phyloP scores from a whole-genome alignment of 1,284 basidiomycete species.

The Fomitopsis schrenkii region DNA sequence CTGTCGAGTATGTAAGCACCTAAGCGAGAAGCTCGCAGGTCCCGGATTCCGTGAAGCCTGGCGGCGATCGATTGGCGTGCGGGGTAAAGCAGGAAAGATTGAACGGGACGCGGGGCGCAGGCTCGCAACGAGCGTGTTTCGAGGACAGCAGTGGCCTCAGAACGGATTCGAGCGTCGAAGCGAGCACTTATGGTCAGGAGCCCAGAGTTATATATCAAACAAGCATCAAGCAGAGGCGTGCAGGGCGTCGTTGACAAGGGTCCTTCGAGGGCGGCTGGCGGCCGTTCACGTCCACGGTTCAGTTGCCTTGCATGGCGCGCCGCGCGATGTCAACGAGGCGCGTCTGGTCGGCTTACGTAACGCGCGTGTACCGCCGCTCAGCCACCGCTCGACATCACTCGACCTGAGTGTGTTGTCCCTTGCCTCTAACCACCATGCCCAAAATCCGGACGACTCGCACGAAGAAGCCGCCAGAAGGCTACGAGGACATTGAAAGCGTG shows the following conservation, averaged over 20 bases:
- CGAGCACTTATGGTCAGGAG: not conserved
- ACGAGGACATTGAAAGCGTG: conserved; percentile 89
- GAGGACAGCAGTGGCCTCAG: not conserved
- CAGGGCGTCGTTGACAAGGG: not conserved
- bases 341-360: conserved; percentile 8
- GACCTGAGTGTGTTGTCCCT: too few relatives aligned
- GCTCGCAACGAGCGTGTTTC: not conserved
- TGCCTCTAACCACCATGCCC: conserved; percentile 61
- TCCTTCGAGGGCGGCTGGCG: not conserved
- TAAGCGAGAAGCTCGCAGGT: not conserved
- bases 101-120: not conserved
- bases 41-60: not conserved
- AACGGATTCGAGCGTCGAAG: not conserved
- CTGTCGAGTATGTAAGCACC: not conserved
- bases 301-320: not conserved
- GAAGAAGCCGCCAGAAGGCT: conserved; percentile 95
- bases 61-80: not conserved
- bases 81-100: not conserved
- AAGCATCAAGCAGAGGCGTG: not conserved
- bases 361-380: not conserved
- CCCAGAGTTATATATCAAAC: not conserved
- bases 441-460: conserved; percentile 94
- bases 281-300: not conserved
- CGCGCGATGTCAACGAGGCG: conserved; percentile 10
- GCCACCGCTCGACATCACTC: not conserved